phyloP scores from a whole-genome alignment of 805 yeast genomes.

The Zygoascus tannicola region DNA sequence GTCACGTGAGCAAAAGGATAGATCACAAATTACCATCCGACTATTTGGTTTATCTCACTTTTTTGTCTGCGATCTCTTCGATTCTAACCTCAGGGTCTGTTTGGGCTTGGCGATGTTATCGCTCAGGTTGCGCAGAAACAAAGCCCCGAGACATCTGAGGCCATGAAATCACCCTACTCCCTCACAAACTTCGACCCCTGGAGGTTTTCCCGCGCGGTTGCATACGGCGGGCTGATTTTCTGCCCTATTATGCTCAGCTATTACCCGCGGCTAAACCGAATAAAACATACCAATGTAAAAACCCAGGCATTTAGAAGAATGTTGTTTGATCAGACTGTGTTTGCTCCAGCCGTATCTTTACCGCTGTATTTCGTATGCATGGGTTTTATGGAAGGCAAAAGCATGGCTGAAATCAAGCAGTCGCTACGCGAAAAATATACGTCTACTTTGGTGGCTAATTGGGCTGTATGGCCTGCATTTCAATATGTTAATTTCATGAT shows the following conservation, averaged over 20 bases:
- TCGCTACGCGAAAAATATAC: conserved; percentile 34
- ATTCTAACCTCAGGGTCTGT: conserved; percentile 26
- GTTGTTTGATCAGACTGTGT: conserved; percentile 58
- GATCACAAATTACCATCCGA: conserved; percentile 14
- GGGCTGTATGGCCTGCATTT: conserved; percentile 83
- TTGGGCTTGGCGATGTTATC: conserved; percentile 65
- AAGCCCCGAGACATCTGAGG: background rate
- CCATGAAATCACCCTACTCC: background rate
- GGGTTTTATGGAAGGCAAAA: conserved; percentile 54
- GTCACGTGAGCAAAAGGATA: conserved; percentile 11
- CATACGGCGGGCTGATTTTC: conserved; percentile 66
- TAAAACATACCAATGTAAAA: conserved; percentile 27
- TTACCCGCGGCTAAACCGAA: conserved; percentile 40
- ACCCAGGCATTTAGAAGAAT: conserved; percentile 42
- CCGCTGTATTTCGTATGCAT: conserved; percentile 63
- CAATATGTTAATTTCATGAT: conserved; percentile 64
- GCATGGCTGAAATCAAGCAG: conserved; percentile 31
- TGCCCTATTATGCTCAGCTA: conserved; percentile 69
- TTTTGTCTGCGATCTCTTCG: background rate
- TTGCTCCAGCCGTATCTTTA: conserved; percentile 65
- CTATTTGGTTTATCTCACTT: background rate
- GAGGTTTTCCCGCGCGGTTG: conserved; percentile 53
- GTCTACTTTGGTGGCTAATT: conserved; percentile 59
- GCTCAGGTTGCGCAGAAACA: conserved; percentile 49
- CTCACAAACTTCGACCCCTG: conserved; percentile 35